Evolutionary conservation across 805 yeast genomes (phyloP).

Genomic region (Lachancea thermotolerans): DNA sequence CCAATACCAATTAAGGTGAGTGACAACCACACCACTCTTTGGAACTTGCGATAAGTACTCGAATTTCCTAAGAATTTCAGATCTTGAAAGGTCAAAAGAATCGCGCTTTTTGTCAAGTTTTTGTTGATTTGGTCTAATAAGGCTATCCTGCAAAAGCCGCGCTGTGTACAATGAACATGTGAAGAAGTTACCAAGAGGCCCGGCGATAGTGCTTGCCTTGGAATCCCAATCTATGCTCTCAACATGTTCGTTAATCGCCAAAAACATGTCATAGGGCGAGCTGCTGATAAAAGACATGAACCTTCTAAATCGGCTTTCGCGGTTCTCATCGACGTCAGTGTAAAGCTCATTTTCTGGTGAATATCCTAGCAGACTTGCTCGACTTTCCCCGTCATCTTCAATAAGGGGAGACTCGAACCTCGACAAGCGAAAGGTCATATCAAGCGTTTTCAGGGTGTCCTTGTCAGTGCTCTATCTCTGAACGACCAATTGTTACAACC

Average conservation of each 20-base stretch:
- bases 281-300: conserved; percentile 6
- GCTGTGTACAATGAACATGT: conserved; percentile 17
- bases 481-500: not conserved
- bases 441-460: not conserved
- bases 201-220: conserved; percentile 19
- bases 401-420: conserved; percentile 5
- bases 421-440: conserved; percentile 14
- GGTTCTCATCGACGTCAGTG: conserved; percentile 1
- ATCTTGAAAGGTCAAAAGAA: conserved; percentile 27
- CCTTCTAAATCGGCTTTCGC: conserved; percentile 3
- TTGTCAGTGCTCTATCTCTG: too few species aligned
- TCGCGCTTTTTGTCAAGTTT: conserved; percentile 15
- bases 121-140: conserved; percentile 23
- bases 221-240: conserved; percentile 29
- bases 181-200: conserved; percentile 22
- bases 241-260: conserved; percentile 19
- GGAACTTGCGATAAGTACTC: conserved; percentile 13
- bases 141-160: conserved; percentile 26
- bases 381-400: conserved; percentile 5
- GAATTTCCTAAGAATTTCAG: conserved; percentile 17
- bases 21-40: conserved; percentile 4
- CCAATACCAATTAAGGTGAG: conserved; percentile 10
- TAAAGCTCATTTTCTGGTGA: not conserved
- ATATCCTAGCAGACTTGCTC: not conserved
- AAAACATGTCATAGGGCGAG: conserved; percentile 22